Evolutionary conservation across 2,329 filamentous ascomycete species (phyloP).

Genomic region (Scortechinia acanthostroma): DNA sequence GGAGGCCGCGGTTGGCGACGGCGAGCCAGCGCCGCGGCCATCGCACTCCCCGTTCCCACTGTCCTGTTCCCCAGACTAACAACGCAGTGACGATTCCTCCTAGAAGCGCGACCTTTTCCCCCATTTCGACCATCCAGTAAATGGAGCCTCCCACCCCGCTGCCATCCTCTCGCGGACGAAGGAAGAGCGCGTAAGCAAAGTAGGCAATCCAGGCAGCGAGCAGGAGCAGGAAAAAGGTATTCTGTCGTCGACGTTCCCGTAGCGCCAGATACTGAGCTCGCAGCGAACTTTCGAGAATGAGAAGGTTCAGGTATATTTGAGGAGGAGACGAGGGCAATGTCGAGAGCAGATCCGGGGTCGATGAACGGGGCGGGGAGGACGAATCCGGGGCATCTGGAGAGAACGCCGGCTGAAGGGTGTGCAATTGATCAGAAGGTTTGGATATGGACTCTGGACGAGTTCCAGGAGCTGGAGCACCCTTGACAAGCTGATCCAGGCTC

Average conservation of each 20-base stretch:
- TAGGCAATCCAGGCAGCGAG: slow-evolving; percentile 48
- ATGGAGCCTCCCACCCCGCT: slow-evolving; percentile 54
- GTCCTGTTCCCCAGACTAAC: slow-evolving; percentile 60
- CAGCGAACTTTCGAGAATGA: slow-evolving; percentile 58
- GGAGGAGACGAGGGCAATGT: slow-evolving; percentile 57
- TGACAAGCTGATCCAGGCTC: not conserved
- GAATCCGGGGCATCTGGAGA: slow-evolving; percentile 4
- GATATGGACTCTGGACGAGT: too few species aligned
- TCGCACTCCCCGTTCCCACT: slow-evolving; percentile 61
- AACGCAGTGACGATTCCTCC: slow-evolving; percentile 55
- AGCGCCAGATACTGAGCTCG: slow-evolving; percentile 57
- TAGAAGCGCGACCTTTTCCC: slow-evolving; percentile 56
- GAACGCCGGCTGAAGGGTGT: too few species aligned
- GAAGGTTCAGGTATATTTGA: slow-evolving; percentile 61
- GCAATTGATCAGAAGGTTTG: too few species aligned
- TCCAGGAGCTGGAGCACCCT: not conserved
- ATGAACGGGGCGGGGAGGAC: slow-evolving; percentile 17
- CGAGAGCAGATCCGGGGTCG: slow-evolving; percentile 42
- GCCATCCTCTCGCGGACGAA: slow-evolving; percentile 59
- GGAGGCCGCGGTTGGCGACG: slow-evolving; percentile 56
- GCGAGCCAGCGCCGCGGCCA: slow-evolving; percentile 61
- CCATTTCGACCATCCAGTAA: slow-evolving; percentile 60
- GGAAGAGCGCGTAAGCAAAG: slow-evolving; percentile 55
- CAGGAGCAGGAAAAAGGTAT: slow-evolving; percentile 52
- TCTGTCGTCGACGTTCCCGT: slow-evolving; percentile 50